Conservation (phyloP, 2,329 filamentous ascomycete species). For the Metarhizium anisopliae region DNA sequence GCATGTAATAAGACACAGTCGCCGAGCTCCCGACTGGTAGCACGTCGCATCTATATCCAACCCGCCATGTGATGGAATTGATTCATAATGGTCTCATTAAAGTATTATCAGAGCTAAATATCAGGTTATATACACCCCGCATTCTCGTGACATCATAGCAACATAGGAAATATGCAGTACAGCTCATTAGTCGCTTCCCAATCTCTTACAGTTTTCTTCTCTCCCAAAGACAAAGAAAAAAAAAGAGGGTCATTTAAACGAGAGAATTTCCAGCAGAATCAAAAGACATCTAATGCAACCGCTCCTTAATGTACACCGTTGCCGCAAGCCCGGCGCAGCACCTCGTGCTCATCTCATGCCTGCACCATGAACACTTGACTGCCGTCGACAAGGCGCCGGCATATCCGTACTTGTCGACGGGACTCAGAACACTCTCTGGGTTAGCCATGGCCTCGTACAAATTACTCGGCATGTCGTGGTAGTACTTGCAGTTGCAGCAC, state of each 20-base stretch:
- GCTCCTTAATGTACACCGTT: slow-evolving; percentile 56
- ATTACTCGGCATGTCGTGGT: slow-evolving; percentile 56
- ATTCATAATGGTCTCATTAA: too few species aligned
- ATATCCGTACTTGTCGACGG: slow-evolving; percentile 40
- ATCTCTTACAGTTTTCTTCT: not conserved
- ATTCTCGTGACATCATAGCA: not conserved
- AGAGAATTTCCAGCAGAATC: not conserved
- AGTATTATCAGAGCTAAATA: not conserved
- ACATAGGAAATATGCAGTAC: not conserved
- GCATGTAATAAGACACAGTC: too few species aligned
- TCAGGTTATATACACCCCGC: not conserved
- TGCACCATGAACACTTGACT: slow-evolving; percentile 64
- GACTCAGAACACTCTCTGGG: slow-evolving; percentile 43
- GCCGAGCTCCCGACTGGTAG: too few species aligned
- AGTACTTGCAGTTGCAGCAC: slow-evolving; percentile 55
- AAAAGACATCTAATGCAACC: slow-evolving; percentile 34
- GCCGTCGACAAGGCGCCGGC: slow-evolving; percentile 49
- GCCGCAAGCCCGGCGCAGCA: slow-evolving; percentile 64
- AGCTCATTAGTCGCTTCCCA: not conserved
- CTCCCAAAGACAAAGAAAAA: not conserved
- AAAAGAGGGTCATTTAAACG: not conserved
- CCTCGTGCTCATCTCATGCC: slow-evolving; percentile 57
- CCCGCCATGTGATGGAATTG: too few species aligned
- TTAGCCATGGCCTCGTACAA: slow-evolving; percentile 57
- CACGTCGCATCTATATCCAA: too few species aligned